These are phyloP conservation scores for Trichoderma brevicompactum DNA, from an alignment of 2,329 filamentous ascomycete genomes.

Conservation along the genomic window DNA sequence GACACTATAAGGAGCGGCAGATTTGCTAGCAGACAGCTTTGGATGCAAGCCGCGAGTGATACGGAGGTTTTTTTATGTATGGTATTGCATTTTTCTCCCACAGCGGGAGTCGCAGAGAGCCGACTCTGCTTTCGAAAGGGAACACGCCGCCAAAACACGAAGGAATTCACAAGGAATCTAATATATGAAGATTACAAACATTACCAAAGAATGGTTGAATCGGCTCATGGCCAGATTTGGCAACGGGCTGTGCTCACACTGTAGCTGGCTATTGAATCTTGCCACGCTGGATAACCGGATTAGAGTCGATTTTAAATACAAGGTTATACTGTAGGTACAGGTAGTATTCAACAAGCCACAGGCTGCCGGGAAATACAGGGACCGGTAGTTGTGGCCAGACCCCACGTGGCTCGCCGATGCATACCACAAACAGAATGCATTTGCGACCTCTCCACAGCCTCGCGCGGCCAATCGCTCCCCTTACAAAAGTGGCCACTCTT, in stretches of 20 bases:
- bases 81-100: background rate
- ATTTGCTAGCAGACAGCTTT: constrained; percentile 20
- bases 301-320: too few relatives aligned
- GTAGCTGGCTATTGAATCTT: too few relatives aligned
- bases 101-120: background rate
- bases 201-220: too few relatives aligned
- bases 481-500: background rate
- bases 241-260: too few relatives aligned
- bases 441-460: background rate
- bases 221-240: background rate
- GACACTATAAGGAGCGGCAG: constrained; percentile 24
- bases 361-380: constrained; percentile 13
- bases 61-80: constrained; percentile 11
- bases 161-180: background rate
- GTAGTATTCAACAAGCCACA: background rate
- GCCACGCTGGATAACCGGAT: too few relatives aligned
- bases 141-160: constrained; percentile 2
- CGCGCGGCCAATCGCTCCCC: background rate
- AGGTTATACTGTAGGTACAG: background rate
- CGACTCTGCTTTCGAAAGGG: background rate
- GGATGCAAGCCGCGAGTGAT: constrained; percentile 23
- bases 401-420: constrained; percentile 27
- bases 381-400: background rate
- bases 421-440: constrained; percentile 23
- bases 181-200: background rate